These are phyloP conservation scores for Inosperma sp. DNA, from an alignment of 768 basidiomycete genomes.

Conservation along the genomic window DNA sequence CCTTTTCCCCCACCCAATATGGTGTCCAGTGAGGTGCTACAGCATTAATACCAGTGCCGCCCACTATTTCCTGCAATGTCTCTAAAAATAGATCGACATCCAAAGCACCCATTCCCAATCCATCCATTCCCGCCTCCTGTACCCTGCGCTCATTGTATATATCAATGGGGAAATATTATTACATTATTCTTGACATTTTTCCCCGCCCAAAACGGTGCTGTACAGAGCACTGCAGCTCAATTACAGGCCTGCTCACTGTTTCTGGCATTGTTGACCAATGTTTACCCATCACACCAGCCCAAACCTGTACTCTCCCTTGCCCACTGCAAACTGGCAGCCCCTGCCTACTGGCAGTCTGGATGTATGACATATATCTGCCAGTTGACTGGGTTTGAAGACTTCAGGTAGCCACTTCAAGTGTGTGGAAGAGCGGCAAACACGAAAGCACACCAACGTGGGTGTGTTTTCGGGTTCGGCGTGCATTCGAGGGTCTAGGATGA, in stretches of 20 bases:
- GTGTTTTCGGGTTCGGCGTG: no score
- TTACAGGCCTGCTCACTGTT: neutral
- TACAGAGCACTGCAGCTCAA: neutral
- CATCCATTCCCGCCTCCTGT: neutral
- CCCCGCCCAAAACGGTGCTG: neutral
- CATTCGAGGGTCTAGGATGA: no score
- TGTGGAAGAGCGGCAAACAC: no score
- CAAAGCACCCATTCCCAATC: neutral
- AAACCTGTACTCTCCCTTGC: no score
- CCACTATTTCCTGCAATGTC: neutral
- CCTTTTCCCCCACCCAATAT: neutral
- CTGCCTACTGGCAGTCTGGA: neutral
- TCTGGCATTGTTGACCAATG: neutral
- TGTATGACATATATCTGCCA: neutral
- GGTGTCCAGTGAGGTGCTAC: neutral
- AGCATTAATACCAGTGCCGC: neutral
- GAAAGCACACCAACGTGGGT: no score
- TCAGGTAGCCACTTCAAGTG: neutral
- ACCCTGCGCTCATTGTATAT: neutral
- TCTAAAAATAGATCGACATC: conserved; percentile 1
- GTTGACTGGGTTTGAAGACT: neutral
- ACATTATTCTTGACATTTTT: neutral
- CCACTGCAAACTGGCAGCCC: neutral
- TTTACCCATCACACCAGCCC: no score
- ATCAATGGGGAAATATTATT: neutral